Evolutionary conservation across 768 basidiomycete species (phyloP), one percentile per base, ranked within the genome.

Genomic region (Tricholomella constricta): DNA sequence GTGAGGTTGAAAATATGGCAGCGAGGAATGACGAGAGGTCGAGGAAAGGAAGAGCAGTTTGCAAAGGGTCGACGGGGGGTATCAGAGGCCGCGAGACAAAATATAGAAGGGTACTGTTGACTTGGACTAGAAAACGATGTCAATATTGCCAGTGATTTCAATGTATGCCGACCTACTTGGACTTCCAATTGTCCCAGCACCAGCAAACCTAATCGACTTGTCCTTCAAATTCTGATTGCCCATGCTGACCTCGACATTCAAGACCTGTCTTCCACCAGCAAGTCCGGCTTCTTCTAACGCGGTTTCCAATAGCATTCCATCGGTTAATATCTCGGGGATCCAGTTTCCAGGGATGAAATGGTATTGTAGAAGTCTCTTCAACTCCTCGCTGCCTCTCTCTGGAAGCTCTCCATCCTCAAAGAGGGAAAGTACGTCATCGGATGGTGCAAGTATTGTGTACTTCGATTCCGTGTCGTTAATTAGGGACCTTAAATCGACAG

Each of bases 1-100:
- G 80, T 10, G 82, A 83, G 10, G 93, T 88, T 2, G 96, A 91
- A 67, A 93, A 94, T 23, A 94, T 75, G 6, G 93, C 86, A 0
- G 94, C 94, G 43, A 98, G 81, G 72, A 95, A 99, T 17, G 87
- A 83, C 2, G 96, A 98, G 15, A 94, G 78, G 35, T 93, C 86
- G n/a, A 97, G 79, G 49, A 81, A 74, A 2, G 93, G 89, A 14
- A 95, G 75, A 12, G 91, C 87, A 6, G 90, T 87, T 65, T 88
- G 82, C 36, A 98, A 74, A 12, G 87, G 81, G 65, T 94, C 89
- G 2, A 79, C 76, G 0, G 97, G 97, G 14, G 93, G 94, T 2
- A 84, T 75, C 42, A 98, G 77, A 1, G 94, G 86, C 23, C 84
- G 81, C 3, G 94, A 89, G 40, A 98, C 71, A 61, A 98, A 88